phyloP scores from a whole-genome alignment of 768 basidiomycete genomes.

The Royoungia palumana region DNA sequence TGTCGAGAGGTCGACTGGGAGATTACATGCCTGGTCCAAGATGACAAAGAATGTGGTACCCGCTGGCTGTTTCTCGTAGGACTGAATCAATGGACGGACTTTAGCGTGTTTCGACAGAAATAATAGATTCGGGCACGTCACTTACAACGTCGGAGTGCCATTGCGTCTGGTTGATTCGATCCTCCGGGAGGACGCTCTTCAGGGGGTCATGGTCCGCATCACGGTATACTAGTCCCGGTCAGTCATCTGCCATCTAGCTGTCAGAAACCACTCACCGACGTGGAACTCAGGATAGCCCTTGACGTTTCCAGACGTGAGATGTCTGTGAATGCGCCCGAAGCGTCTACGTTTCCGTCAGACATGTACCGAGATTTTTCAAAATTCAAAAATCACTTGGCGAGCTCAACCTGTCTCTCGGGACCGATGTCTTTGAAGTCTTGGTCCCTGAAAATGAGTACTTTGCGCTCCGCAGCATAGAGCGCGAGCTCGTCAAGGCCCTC shows the following conservation, averaged over 20 bases:
- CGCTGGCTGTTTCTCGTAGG: slow-evolving; percentile 55
- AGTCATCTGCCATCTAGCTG: neutral
- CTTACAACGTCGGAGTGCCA: slow-evolving; percentile 58
- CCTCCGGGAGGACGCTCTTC: slow-evolving; percentile 39
- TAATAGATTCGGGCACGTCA: neutral
- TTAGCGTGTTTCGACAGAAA: neutral
- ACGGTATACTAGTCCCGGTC: slow-evolving; percentile 42
- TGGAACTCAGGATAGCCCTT: slow-evolving; percentile 59
- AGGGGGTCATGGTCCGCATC: slow-evolving; percentile 43
- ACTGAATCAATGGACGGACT: slow-evolving; percentile 24
- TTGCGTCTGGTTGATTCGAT: slow-evolving; percentile 40
- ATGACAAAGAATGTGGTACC: slow-evolving; percentile 57
- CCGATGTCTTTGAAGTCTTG: slow-evolving; percentile 61
- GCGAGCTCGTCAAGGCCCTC: slow-evolving; percentile 55
- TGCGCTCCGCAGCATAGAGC: slow-evolving; percentile 49
- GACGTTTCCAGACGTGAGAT: slow-evolving; percentile 50
- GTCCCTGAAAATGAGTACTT: slow-evolving; percentile 54
- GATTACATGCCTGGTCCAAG: slow-evolving; percentile 40
- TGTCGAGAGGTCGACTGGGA: too few relatives aligned
- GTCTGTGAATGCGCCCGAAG: slow-evolving; percentile 45
- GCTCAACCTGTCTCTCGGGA: slow-evolving; percentile 50
- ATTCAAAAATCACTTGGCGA: slow-evolving; percentile 35
- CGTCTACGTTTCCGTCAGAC: slow-evolving; percentile 25
- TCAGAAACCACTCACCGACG: slow-evolving; percentile 39
- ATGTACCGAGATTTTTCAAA: neutral